Conservation (phyloP, 139 green algal species). For the Chlorella sp. region DNA sequence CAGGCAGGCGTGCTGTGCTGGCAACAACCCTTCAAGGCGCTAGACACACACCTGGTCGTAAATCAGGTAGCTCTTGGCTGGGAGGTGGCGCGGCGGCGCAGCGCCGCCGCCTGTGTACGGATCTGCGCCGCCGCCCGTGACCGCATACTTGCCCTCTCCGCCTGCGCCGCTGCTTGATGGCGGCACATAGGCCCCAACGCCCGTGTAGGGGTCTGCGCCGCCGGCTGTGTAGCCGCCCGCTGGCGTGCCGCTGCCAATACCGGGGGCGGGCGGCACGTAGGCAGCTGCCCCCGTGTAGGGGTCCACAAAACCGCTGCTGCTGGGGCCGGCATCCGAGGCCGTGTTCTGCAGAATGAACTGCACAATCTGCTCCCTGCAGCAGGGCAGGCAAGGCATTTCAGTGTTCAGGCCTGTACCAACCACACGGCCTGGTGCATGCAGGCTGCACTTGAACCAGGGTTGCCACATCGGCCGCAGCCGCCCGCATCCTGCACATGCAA, state of each 20-base stretch:
- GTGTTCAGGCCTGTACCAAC: too few relatives aligned
- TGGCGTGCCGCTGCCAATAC: not conserved
- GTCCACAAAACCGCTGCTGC: slow-evolving; percentile 42
- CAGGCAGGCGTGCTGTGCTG: too few relatives aligned
- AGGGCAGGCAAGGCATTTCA: not conserved
- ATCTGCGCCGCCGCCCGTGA: slow-evolving; percentile 15
- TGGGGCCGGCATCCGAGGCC: not conserved
- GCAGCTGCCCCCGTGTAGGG: slow-evolving; percentile 57
- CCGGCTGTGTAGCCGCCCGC: too few relatives aligned
- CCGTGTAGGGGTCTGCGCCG: slow-evolving; percentile 61
- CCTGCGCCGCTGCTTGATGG: not conserved
- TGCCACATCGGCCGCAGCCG: too few relatives aligned
- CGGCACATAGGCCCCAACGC: slow-evolving; percentile 2
- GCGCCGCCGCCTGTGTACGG: slow-evolving; percentile 20
- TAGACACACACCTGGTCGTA: slow-evolving; percentile 32
- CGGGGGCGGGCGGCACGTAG: not conserved
- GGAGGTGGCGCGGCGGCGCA: not conserved
- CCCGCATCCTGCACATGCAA: too few relatives aligned
- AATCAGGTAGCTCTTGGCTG: slow-evolving; percentile 9
- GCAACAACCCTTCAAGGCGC: too few relatives aligned
- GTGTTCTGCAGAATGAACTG: slow-evolving; percentile 92
- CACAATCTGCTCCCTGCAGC: slow-evolving; percentile 82
- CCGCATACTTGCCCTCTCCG: not conserved
- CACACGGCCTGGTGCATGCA: too few relatives aligned
- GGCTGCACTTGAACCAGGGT: too few relatives aligned